Base-by-base conservation (phyloP, 257 asterid species). In the Rauvolfia tetraphylla region DNA sequence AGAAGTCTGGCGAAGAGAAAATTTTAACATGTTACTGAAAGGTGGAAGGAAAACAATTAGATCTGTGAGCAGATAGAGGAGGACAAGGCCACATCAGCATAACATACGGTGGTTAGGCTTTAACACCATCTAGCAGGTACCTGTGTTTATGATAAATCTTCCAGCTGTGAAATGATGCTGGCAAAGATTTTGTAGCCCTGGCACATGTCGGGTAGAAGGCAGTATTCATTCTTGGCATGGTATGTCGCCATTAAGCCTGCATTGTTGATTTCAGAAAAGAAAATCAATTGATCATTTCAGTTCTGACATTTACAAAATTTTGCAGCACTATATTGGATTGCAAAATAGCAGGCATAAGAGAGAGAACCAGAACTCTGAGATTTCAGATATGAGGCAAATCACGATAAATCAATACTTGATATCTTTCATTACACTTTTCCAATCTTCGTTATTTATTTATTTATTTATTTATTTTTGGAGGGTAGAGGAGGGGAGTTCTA, bases 171-270 rank as follows among this genome's bases (percentile, higher is more conserved):
- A 41, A 95, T 86, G 81, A 95, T 79, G 67, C 96, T 87, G 72
- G 83, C 89, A 74, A 95, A 95, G 78, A 95, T 96, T 15, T 85
- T 80, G 78, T 90, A 92, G 69, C 99, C 99, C 77, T 92, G 96
- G 89, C 91, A 87, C 96, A 95, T 92, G 82, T 95, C 99, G 2
- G 98, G 83, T 18, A 95, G 88, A 72, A 92, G 96, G 88, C 99
- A 95, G 70, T 92, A 92, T 88, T 95, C 98, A 61, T 95, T 95
- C 86, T 87, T 91, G 29, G 98, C 98, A 87, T 95, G 98, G 86
- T 92, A 95, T 33, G 98, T 95, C 7, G 96, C 95, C 98, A 95
- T 91, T 75, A 95, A 81, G 67, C 98, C 98, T 95, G 96, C 88
- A 79, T 51, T 54, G 77, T 65, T 23, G n/a, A 10, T 46, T 20